Evolutionary conservation across 345 rosid species (phyloP), one percentile per base, ranked within the genome.

Genomic region (Sapria himalayana): DNA sequence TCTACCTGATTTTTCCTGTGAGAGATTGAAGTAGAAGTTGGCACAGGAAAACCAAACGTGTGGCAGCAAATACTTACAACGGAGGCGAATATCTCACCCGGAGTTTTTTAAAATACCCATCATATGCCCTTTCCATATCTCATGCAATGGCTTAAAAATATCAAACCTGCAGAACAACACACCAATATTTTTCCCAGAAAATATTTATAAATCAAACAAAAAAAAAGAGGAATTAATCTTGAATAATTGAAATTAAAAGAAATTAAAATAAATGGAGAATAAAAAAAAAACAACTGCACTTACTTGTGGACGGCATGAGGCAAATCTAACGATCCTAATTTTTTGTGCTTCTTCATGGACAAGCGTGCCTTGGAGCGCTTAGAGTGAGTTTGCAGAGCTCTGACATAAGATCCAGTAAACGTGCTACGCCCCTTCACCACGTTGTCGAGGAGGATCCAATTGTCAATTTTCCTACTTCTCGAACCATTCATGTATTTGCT

Each of bases 371-470:
- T 86, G 25, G 91, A 86, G 41, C 85, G 81, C 73, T 70, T 86
- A 15, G 94, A 74, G 45, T 70, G 72, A 37, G 21, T 31, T 51
- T 12, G 58, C 55, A 72, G 45, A 31, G 62, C 66, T 56, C 57
- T 72, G 5, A 55, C 16, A 19, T 43, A 50, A 57, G 78, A 66
- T 29, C 58, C 51, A 19, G 56, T 60, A 37, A 73, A 62, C 18
- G 52, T 52, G 36, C 60, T 42, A 23, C 64, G 72, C 36, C 65
- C 62, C 50, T 56, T 67, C 33, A 70, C 73, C 37, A 46, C 76
- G 50, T 76, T 86, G 65, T 81, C 94, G 46, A 86, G 89, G 37
- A 73, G 94, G 52, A 86, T 66, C 62, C 78, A 81, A 33, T 60
- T 63, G 25, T 78, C 79, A 25, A 78, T 49, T 64, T 69, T 74